Base-by-base conservation (phyloP, 2,329 filamentous ascomycete genomes). In the Beauveria asiatica region DNA sequence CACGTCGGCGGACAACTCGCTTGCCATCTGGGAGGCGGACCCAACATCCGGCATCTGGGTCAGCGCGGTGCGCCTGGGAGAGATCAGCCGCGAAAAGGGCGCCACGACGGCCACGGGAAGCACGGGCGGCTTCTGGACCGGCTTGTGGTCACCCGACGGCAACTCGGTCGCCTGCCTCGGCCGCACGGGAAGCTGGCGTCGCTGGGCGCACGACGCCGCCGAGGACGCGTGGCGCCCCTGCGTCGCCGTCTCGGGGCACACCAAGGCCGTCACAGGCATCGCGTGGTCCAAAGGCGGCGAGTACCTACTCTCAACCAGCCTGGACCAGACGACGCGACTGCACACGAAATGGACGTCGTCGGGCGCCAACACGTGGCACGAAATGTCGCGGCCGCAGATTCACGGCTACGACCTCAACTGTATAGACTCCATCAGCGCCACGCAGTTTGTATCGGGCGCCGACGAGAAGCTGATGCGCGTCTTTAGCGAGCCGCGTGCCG, bases 331-430 rank as follows among this genome's bases (percentile, higher is more conserved):
- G 0, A 96, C 93, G 3, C 83, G 94, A 53, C 80, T 97, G 21
- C 90, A 93, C 71, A 88, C 90, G 1, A 78, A 86, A 68, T 97
- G 93, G 94, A 82, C 80, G 62, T 77, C 78, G 19, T 61, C 67
- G 6, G 65, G 64, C 7, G 59, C 60, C 5, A 64, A 67, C 30
- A 91, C 90, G 11, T 99, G 94, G 94, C 93, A 97, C 73, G 94
- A 99, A 72, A 92, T 97, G 78, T 88, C 92, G 1, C 82, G 94
- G 54, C 94, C 94, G 4, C 94, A 99, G 72, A 99, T 99, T 65
- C 94, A 99, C 71, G 94, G 94, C 42, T 99, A 99, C 72, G 93
- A 99, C 72, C 81, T 99, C 59, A 99, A 97, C 77, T 97, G 94
- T 72, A 86, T 97, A 64, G 89, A 92, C 68, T 83, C 86, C 0